Conservation (phyloP, 129 eudicot genomes). For the sunflower (Helianthus annuus) region HanXRQr2.0-SUNRISE NC_035435.2:118785584-118786083, state of each 20-base stretch:
- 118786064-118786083: slow-evolving; percentile 43
- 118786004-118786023: slow-evolving; percentile 1
- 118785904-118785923: slow-evolving; percentile 92
- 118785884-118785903: too few relatives aligned
- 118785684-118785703: slow-evolving; percentile 88
- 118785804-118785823: background rate
- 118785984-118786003: slow-evolving; percentile 7
- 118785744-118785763: slow-evolving; percentile 97
- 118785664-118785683: slow-evolving; percentile 97
- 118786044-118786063: slow-evolving; percentile 96
- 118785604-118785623: slow-evolving; percentile 6
- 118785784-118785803: slow-evolving; percentile 17
- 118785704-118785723: slow-evolving; percentile 93
- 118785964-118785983: background rate
- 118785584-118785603: too few relatives aligned
- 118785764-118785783: slow-evolving; percentile 44
- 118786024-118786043: slow-evolving; percentile 94
- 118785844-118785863: slow-evolving; percentile 63
- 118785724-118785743: slow-evolving; percentile 91
- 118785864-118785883: slow-evolving; percentile 89
- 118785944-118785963: background rate
- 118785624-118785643: slow-evolving; percentile 17
- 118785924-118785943: slow-evolving; percentile 92
- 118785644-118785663: slow-evolving; percentile 81
- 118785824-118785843: background rate